Evolutionary conservation across 352 stramenopile species (phyloP).

Genomic region (Phytophthora macrochlamydospora): DNA sequence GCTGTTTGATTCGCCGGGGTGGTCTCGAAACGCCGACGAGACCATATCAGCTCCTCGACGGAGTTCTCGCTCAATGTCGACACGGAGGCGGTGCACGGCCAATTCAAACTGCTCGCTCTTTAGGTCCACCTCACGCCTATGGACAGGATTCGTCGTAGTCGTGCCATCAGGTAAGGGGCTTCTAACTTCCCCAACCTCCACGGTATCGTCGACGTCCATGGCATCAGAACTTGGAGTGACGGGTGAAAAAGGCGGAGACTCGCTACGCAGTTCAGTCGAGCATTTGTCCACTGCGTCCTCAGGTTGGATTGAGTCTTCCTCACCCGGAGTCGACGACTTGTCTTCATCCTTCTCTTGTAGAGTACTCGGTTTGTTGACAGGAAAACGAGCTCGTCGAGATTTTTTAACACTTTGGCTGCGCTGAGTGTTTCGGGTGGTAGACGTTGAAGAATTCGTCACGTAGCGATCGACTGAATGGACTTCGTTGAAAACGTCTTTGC

Average conservation of each 20-base stretch:
- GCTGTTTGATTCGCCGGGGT: not conserved
- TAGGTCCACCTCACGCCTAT: not conserved
- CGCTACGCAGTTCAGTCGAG: not conserved
- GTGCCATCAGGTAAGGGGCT: no score
- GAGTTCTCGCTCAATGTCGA: not conserved
- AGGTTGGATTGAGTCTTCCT: no score
- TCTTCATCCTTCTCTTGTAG: no score
- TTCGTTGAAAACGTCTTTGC: conserved; percentile 1
- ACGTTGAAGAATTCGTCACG: not conserved
- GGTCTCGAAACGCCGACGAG: not conserved
- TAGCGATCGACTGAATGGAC: not conserved
- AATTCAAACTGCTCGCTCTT: not conserved
- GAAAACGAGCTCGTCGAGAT: no score
- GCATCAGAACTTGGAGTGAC: no score
- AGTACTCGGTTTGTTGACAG: no score
- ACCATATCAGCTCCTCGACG: not conserved
- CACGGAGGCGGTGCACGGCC: not conserved
- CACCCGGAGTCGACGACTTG: no score
- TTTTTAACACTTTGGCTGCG: no score
- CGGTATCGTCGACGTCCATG: not conserved
- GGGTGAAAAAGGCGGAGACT: not conserved
- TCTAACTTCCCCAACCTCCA: no score
- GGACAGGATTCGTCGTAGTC: not conserved
- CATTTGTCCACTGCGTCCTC: not conserved
- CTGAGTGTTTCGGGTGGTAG: not conserved